Conservation (phyloP, 306 rosid species). For the Carpinus fangiana region DNA sequence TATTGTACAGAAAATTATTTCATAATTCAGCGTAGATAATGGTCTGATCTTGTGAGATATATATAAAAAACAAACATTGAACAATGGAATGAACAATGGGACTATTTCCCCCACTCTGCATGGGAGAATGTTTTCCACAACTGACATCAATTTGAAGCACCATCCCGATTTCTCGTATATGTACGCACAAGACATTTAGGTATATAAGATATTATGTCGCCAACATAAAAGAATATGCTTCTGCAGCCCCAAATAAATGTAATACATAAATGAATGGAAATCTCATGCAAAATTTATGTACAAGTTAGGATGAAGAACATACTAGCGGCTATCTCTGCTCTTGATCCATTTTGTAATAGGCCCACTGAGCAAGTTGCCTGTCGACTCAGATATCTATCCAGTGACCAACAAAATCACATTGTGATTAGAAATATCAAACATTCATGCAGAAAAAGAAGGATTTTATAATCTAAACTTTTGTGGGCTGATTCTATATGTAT, state of each 20-base stretch:
- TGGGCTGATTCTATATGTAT: not conserved
- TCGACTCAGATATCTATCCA: slow-evolving; percentile 30
- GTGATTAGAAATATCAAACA: not conserved
- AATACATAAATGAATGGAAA: not conserved
- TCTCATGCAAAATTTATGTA: not conserved
- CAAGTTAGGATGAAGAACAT: not conserved
- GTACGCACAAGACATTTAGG: too few relatives aligned
- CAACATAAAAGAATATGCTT: not conserved
- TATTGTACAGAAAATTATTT: too few relatives aligned
- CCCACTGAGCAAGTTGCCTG: slow-evolving; percentile 29
- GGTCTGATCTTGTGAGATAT: too few relatives aligned
- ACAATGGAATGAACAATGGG: too few relatives aligned
- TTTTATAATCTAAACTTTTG: not conserved
- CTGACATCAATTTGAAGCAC: too few relatives aligned
- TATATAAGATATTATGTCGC: too few relatives aligned
- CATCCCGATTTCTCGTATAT: too few relatives aligned
- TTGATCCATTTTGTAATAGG: slow-evolving; percentile 32
- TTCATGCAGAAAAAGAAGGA: not conserved
- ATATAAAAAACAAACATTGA: too few relatives aligned
- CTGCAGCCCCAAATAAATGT: not conserved
- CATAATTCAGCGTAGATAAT: too few relatives aligned
- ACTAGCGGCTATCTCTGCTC: slow-evolving; percentile 16
- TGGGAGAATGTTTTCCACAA: too few relatives aligned
- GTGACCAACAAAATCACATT: not conserved
- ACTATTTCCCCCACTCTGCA: too few relatives aligned